A percentile compares a stretch with the other conserved stretches of the same genome.
These are phyloP conservation scores for Parsonsia alboflavescens DNA, from an alignment of 257 asterid genomes.

Conservation along the genomic window DNA sequence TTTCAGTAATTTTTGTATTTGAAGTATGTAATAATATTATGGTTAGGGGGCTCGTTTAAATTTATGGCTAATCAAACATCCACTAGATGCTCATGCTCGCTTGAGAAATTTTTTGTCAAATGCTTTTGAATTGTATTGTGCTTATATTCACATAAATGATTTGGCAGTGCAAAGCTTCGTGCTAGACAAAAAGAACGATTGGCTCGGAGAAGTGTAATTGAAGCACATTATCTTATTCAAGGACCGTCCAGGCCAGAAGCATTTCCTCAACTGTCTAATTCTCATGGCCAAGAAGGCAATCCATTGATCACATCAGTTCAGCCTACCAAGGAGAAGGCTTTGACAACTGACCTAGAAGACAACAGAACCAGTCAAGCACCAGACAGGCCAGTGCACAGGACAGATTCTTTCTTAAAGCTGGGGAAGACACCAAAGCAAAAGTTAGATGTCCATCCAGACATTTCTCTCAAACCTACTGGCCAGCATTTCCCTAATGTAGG, in stretches of 20 bases:
- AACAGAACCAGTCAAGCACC: conserved; percentile 24
- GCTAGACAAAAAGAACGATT: conserved; percentile 78
- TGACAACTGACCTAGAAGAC: conserved; percentile 29
- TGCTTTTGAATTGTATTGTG: background rate
- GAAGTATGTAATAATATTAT: background rate
- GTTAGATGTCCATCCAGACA: conserved; percentile 27
- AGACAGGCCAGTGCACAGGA: conserved; percentile 28
- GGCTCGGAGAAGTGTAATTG: conserved; percentile 42
- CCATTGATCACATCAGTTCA: conserved; percentile 30
- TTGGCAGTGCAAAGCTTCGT: conserved; percentile 73
- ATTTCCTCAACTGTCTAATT: conserved; percentile 28
- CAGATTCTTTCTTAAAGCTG: conserved; percentile 34
- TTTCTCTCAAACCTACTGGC: conserved; percentile 31
- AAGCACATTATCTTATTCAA: conserved; percentile 29
- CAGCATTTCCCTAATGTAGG: conserved; percentile 31
- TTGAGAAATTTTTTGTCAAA: background rate
- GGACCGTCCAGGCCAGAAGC: conserved; percentile 28
- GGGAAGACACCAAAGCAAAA: conserved; percentile 43
- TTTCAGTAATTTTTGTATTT: background rate
- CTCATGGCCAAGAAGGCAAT: conserved; percentile 33
- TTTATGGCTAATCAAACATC: background rate
- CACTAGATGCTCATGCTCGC: background rate
- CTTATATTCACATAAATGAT: background rate
- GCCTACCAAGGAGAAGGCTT: conserved; percentile 40
- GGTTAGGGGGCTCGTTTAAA: background rate